Percentiles rank a stretch among this genome's conserved stretches.
phyloP scores from a whole-genome alignment of 768 basidiomycete genomes.

The Amanita thiersii region DNA sequence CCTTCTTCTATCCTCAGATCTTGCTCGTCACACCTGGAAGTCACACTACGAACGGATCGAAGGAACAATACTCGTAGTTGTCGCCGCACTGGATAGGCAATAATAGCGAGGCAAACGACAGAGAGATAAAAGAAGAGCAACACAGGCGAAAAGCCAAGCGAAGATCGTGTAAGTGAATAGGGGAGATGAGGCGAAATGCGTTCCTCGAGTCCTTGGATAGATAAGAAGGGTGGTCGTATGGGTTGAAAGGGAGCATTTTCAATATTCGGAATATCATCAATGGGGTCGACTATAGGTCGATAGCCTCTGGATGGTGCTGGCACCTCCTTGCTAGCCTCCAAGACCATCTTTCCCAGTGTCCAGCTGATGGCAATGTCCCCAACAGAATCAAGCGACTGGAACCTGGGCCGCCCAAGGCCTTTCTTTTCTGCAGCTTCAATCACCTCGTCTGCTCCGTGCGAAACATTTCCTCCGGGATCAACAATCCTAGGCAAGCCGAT shows the following conservation, averaged over 20 bases:
- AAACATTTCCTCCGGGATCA: constrained; percentile 74
- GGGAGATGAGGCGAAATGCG: constrained; percentile 62
- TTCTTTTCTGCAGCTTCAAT: constrained; percentile 72
- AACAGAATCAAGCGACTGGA: constrained; percentile 91
- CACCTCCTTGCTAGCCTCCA: constrained; percentile 90
- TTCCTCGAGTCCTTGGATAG: constrained; percentile 55
- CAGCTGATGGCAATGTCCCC: constrained; percentile 92
- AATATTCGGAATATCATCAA: constrained; percentile 53
- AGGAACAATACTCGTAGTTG: constrained; percentile 38
- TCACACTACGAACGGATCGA: constrained; percentile 30
- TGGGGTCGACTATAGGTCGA: constrained; percentile 63
- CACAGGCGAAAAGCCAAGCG: constrained; percentile 68
- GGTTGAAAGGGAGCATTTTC: constrained; percentile 48
- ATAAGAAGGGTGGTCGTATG: constrained; percentile 55
- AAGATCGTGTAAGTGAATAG: constrained; percentile 46
- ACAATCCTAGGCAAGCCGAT: constrained; percentile 90
- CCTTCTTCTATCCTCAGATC: constrained; percentile 47
- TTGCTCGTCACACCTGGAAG: constrained; percentile 26
- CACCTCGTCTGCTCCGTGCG: constrained; percentile 63
- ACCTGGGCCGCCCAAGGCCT: constrained; percentile 74
- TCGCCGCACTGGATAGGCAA: constrained; percentile 51
- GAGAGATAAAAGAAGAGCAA: constrained; percentile 49
- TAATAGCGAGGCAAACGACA: constrained; percentile 31
- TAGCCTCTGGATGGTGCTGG: constrained; percentile 33
- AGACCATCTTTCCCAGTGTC: constrained; percentile 98